phyloP scores from a whole-genome alignment of 306 rosid genomes.

The Quercus engelmannii region DNA sequence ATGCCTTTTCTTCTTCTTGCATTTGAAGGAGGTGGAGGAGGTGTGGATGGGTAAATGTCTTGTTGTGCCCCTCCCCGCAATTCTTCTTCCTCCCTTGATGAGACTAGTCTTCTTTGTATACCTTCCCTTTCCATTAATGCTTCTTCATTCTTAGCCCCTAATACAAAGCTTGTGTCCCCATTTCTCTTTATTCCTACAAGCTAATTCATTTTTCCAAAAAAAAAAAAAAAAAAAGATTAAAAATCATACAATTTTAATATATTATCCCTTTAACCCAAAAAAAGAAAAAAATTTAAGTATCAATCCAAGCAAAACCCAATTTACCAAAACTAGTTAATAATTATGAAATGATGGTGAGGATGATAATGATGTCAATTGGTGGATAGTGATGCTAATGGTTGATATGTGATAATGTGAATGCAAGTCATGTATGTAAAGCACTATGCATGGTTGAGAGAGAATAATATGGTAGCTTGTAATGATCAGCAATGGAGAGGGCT shows the following conservation, averaged over 20 bases:
- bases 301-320: slow-evolving; percentile 11
- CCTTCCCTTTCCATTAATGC: slow-evolving; percentile 35
- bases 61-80: slow-evolving; percentile 82
- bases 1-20: slow-evolving; percentile 96
- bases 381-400: neutral
- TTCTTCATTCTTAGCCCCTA: slow-evolving; percentile 52
- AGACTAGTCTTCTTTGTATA: slow-evolving; percentile 30
- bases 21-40: slow-evolving; percentile 71
- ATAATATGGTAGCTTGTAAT: slow-evolving; percentile 4
- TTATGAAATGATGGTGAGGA: neutral
- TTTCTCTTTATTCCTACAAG: slow-evolving; percentile 78
- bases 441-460: neutral
- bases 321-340: neutral
- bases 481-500: neutral
- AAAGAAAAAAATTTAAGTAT: neutral
- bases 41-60: slow-evolving; percentile 68
- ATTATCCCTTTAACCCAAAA: no score
- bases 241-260: neutral
- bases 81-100: slow-evolving; percentile 45
- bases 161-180: slow-evolving; percentile 67
- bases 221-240: neutral
- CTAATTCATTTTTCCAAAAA: slow-evolving; percentile 29
- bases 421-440: neutral
- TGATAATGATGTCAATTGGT: neutral
- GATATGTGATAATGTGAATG: neutral